Base-by-base conservation (phyloP, 306 rosid species). In the Arachis stenosperma region DNA sequence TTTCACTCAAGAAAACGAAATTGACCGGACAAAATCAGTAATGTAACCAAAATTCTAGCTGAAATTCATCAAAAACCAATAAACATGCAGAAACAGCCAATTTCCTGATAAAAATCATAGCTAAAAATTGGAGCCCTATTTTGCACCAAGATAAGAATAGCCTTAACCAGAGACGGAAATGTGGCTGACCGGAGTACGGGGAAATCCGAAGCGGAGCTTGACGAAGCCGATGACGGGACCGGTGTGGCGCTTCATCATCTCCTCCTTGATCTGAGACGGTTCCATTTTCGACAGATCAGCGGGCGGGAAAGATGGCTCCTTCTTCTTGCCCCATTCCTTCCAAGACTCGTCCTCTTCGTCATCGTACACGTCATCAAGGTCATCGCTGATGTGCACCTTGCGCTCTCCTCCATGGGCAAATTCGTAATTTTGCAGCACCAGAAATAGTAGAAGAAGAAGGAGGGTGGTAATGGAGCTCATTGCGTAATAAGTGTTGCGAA, bases 301-400 rank as follows among this genome's bases (percentile, higher is more conserved):
- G 9, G 96, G 89, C 8, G 81, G 87, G 6, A 70, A 61, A 39
- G 87, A 74, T 53, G 91, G 85, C 0, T 74, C 0, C 7, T 86
- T 74, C 65, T 84, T 93, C 86, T 88, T 86, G 80, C 98, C 98
- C 97, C 97, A 94, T 59, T 89, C 69, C 60, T 69, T 88, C 98
- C 98, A 91, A 14, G 70, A 70, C 1, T 94, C 98, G 78, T 94
- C 98, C 78, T 94, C 98, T 55, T 91, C 98, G 2, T 94, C 91
- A 66, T 94, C 98, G 43, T 79, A 69, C 5, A 93, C 94, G 73
- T 89, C 97, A 76, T 94, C 94, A 11, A 94, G 86, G 22, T 94
- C 92, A 79, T 94, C 98, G 33, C 97, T 62, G 80, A 94, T 89
- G 70, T 91, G 92, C 57, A 88, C 69, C 75, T 61, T 73, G 36